A percentile compares a stretch with the other conserved stretches of the same genome.
phyloP scores from a whole-genome alignment of 2,329 filamentous ascomycete genomes.

The Diaporthe sp. region DNA sequence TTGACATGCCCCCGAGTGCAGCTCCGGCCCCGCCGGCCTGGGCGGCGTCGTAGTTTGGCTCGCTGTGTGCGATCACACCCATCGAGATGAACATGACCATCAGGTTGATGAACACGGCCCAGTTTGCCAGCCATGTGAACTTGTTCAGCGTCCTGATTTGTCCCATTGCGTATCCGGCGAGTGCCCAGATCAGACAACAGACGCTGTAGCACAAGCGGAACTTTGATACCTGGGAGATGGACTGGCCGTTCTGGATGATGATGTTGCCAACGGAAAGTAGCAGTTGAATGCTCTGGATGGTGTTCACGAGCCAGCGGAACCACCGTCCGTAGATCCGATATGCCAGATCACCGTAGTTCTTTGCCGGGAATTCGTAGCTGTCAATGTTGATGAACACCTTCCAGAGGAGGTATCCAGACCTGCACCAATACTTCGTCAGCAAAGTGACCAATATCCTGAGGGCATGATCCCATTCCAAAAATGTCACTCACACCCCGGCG shows the following conservation, averaged over 20 bases:
- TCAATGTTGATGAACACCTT: constrained; percentile 58
- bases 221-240: constrained; percentile 65
- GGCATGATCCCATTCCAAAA: too few species aligned
- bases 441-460: background rate
- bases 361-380: constrained; percentile 58
- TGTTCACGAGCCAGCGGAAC: constrained; percentile 61
- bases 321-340: constrained; percentile 59
- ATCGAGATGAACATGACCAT: constrained; percentile 67
- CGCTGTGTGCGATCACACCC: constrained; percentile 62
- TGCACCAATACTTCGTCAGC: background rate
- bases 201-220: constrained; percentile 64
- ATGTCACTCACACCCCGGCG: constrained; percentile 52
- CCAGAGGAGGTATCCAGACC: constrained; percentile 58
- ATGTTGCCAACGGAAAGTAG: constrained; percentile 64
- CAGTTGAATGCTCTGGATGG: constrained; percentile 60
- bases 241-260: constrained; percentile 65
- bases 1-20: constrained; percentile 45
- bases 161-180: constrained; percentile 63
- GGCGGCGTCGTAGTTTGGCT: constrained; percentile 60
- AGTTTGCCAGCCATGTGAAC: constrained; percentile 67
- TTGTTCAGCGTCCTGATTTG: constrained; percentile 67
- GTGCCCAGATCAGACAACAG: constrained; percentile 63
- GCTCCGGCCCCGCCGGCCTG: constrained; percentile 47
- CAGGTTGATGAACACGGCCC: constrained; percentile 68
- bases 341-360: constrained; percentile 61